Evolutionary conservation across 371 early-diverging fungal genomes (phyloP), one percentile per base, ranked within the genome.

Genomic region (Mortierella sp.): DNA sequence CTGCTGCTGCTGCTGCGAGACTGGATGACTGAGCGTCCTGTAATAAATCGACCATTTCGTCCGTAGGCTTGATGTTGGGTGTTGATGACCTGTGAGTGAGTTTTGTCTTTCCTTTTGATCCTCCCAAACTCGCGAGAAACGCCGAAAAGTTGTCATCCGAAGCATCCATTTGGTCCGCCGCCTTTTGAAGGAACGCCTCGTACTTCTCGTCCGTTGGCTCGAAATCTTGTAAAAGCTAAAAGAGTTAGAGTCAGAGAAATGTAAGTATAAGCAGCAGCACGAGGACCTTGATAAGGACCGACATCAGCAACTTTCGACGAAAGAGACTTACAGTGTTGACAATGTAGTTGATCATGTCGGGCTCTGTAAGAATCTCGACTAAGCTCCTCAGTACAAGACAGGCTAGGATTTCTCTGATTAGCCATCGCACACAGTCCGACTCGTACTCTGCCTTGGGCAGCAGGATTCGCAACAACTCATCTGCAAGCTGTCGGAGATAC

Each of bases 321-420:
- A 24, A 21, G 6, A 28, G 16, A 70, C 83, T 81, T 88, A 91
- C 92, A 76, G 92, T 92, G 79, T 91, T 91, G 75, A 92, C 88
- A 57, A 93, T 92, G 74, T 88, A 89, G 73, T 93, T 91, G 50
- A 93, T 88, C 70, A 91, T 91, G 71, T 91, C 92, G 0, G 93
- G 92, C 80, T 93, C 92, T 21, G 92, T 84, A 55, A 93, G 73
- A 26, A 79, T 79, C 60, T 92, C 91, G 16, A 90, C 89, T 14
- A 91, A 65, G 50, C 89, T 91, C 44, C 72, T 79, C 24, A 93
- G 79, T 0, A 93, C 91, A 1, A 93, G 60, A 63, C 89, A 90
- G 7, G 90, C 88, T 5, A 93, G 63, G 26, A 93, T 90, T 60
- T 93, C 93, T 45, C 93, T 79, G 11, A 92, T 85, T n/a, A 93